Conservation (phyloP, 208 protist species). For the Herpetomonas samuelpessoai region DNA sequence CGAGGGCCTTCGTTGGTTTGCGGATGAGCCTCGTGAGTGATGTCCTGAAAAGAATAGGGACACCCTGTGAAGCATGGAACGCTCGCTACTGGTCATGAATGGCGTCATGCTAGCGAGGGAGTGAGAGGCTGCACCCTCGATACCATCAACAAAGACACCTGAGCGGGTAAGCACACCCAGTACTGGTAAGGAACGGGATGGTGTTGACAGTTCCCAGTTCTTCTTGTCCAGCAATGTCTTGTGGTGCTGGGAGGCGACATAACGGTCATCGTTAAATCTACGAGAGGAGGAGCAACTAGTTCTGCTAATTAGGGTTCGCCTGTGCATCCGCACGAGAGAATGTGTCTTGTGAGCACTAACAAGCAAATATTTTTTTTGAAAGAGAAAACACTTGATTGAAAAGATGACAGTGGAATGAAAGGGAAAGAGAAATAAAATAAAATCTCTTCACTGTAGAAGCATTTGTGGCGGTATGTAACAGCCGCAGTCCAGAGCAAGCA, state of each 20-base stretch:
- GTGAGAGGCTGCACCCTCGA: conserved; percentile 35
- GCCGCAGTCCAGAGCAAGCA: too few species aligned
- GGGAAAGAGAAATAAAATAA: too few species aligned
- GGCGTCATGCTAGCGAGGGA: conserved; percentile 46
- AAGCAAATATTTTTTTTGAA: too few species aligned
- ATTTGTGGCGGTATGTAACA: too few species aligned
- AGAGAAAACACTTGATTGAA: too few species aligned
- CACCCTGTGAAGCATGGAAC: conserved; percentile 30
- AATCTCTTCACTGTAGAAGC: too few species aligned
- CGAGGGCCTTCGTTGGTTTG: not conserved
- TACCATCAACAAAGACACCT: conserved; percentile 43
- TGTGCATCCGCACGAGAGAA: too few species aligned
- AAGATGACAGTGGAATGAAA: too few species aligned
- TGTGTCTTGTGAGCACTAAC: too few species aligned
- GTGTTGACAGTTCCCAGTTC: conserved; percentile 64
- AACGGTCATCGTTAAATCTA: conserved; percentile 20
- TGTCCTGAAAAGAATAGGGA: conserved; percentile 27
- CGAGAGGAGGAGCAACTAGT: conserved; percentile 1
- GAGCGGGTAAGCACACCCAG: conserved; percentile 50
- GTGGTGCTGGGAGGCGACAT: conserved; percentile 26
- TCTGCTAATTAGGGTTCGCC: too few species aligned
- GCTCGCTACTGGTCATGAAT: conserved; percentile 59
- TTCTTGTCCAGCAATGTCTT: conserved; percentile 28
- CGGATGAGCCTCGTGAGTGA: not conserved
- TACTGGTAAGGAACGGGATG: conserved; percentile 53